Evolutionary conservation across 202 grass and related monocot species (phyloP), one percentile per base, ranked within the genome.

Genomic region (Setaria italica): DNA sequence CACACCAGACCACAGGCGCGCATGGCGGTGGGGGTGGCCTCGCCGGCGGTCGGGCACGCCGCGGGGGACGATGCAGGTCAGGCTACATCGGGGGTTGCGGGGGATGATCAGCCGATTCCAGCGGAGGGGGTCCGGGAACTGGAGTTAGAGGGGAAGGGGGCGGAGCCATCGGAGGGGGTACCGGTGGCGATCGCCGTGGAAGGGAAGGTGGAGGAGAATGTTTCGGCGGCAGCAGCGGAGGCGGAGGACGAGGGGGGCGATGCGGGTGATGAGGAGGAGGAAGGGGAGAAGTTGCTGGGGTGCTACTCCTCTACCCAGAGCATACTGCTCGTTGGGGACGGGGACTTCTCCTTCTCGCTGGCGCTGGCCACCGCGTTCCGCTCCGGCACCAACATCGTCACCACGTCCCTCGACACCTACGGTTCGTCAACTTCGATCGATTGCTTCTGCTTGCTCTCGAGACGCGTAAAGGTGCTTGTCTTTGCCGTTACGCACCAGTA

Each of bases 341-440:
- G 92, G 9, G 87, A 92, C 70, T 92, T 94, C 49, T 94, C 92
- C 67, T 92, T 94, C 88, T 90, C 87, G 13, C 85, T 84, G 82
- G 74, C 82, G 20, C 90, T 94, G 32, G 87, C 92, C 75, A 65
- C 43, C 46, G 82, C 70, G 43, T 94, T 94, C 48, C 63, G 75
- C 78, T 92, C 92, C 65, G 92, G 87, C 11, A 46, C 80, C 34
- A 83, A 92, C 30, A 64, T 94, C 78, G 87, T 92, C 67, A 85
- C 92, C 3, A 94, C 90, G 7, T 94, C 92, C 15, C 48, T 86
- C 3, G 92, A 94, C 59, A 74, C 92, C 20, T 57, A 85, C 4
- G 92, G 92, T 92, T 74, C 34, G 46, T 76, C 60, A 14, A 4
- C 37, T 14, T 30, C 11, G 11, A 32, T 58, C 21, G 25, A 75